Conservation (phyloP, 2,329 filamentous ascomycete species). For the Aspergillus felis region DNA sequence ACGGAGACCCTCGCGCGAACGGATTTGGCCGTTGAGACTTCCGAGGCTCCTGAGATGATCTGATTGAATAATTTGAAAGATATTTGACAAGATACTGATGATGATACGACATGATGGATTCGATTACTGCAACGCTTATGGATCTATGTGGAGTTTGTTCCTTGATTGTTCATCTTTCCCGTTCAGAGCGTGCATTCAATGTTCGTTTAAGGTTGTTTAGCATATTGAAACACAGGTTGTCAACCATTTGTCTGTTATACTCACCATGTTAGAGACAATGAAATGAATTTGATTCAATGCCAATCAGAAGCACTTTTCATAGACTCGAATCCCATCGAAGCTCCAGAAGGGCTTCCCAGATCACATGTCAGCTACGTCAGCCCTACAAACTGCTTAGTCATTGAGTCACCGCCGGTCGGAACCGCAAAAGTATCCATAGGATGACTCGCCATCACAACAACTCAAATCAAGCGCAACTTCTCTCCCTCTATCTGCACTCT, state of each 20-base stretch:
- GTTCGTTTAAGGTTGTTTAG: neutral
- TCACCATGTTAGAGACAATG: neutral
- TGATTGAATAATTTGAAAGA: neutral
- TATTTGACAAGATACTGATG: neutral
- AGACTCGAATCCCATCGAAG: neutral
- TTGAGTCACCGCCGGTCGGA: neutral
- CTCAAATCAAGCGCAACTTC: neutral
- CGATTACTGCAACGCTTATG: neutral
- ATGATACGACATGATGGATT: neutral
- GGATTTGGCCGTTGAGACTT: neutral
- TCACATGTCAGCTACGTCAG: neutral
- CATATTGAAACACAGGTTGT: neutral
- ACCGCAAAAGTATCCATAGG: neutral
- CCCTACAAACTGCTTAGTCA: neutral
- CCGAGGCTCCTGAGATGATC: neutral
- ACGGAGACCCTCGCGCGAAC: neutral
- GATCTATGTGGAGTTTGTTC: neutral
- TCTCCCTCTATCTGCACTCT: neutral
- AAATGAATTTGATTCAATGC: neutral
- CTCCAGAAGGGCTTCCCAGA: neutral
- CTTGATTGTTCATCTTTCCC: neutral
- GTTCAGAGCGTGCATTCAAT: neutral
- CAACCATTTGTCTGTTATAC: neutral
- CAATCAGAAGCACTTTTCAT: neutral
- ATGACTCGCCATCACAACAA: neutral